Evolutionary conservation across 148 eudicot species (phyloP), one percentile per base, ranked within the genome.

Genomic region (Chenopodium formosanum): DNA sequence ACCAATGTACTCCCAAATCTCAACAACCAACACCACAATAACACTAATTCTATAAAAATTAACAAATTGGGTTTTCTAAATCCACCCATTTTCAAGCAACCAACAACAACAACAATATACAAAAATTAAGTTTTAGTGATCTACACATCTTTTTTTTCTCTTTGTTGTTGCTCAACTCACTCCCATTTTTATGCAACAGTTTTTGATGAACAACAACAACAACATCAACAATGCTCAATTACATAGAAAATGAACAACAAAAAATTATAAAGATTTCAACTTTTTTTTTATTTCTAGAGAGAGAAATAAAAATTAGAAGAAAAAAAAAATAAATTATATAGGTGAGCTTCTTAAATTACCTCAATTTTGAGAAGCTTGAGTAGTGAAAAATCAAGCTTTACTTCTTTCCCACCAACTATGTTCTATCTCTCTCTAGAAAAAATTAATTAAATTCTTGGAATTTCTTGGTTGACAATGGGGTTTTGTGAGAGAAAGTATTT

Each of bases 401-500:
- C 63, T 56, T 14, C 47, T 53, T 70, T 34, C n/a, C 63, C 69
- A 74, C 85, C 79, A 73, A 79, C 76, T 77, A 75, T 65, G 63
- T 48, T 60, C 48, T 78, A 31, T 78, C 78, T 74, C 82, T 65
- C 66, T 79, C 71, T 69, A 31, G 29, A 50, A 81, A 83, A 40
- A 46, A 46, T 3, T 17, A 37, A 8, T 17, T 1, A 19, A 70
- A 70, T 70, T 37, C 70, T 71, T 80, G 79, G 78, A 73, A 86
- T 83, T 86, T 73, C 84, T 83, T 84, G 77, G 75, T 89, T 88
- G 90, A 85, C 92, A 87, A 84, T 70, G 79, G 34, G 69, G 75
- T 16, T 64, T 78, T 73, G 34, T 69, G 80, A 23, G 74, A 78
- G 25, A 86, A 78, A 64, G 40, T 8, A 72, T 70, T 34, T 66